Base-by-base conservation (phyloP, 805 yeast genomes). In the Metschnikowia peoriensis region DNA sequence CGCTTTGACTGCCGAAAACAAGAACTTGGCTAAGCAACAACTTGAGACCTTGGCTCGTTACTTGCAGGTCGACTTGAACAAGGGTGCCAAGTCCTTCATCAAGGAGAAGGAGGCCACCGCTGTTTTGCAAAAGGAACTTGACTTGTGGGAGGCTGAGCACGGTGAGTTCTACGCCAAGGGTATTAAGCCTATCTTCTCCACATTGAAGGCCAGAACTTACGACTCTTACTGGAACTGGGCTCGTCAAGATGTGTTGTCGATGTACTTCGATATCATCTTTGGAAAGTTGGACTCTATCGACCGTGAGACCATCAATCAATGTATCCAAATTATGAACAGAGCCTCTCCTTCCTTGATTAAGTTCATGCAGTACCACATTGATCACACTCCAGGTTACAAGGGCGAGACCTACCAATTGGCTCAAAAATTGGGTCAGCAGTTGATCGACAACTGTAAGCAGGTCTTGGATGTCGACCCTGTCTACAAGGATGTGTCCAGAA, bases 221-320 rank as follows among this genome's bases (percentile, higher is more conserved):
- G 98, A 94, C 74, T 91, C 97, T 22, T 91, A 92, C 74, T 94
- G 99, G 99, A 96, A 96, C 74, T 94, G 99, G 99, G 97, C 98
- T 45, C 89, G 97, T 73, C 99, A 94, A 78, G 97, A 94, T 70
- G 88, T 94, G 55, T 77, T 94, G 62, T 83, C 91, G 46, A 86
- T 94, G 89, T 94, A 89, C 76, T 94, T 83, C 69, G 97, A 94
- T 73, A 91, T 94, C 65, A 91, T 94, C 62, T 96, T 94, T 71
- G 99, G 99, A 70, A 86, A 89, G 59, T 81, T 88, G 58, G 84
- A 91, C 56, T 86, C 89, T 54, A 88, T 94, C 60, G 98, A 94
- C 72, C 85, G 99, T 71, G 97, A 94, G 76, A 91, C 96, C 58
- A 96, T 94, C 56, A 83, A 93, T 59, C 97, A 91, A 69, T 96